Evolutionary conservation across 2,329 filamentous ascomycete genomes (phyloP), one percentile per base, ranked within the genome.

Genomic region (Penicillium sp.): DNA sequence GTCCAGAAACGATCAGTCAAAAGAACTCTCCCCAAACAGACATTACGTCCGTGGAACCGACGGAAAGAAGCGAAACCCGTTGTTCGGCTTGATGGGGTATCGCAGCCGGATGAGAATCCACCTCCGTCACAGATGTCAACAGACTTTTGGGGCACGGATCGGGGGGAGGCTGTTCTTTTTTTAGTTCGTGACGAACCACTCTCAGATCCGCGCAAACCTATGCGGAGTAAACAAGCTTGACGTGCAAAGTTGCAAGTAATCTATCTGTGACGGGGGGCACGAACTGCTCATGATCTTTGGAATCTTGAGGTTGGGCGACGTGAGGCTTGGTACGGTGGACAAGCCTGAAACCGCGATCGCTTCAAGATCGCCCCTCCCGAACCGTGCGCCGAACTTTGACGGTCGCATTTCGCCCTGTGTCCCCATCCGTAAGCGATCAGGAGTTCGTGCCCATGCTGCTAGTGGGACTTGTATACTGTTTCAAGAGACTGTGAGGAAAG

Each of bases 261-360:
- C 39, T 51, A 50, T 46, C 42, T 53, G 43, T 48, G 12, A 48
- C 42, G 43, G 12, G 43, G 12, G 9, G 25, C 18, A 39, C 18
- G 47, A 32, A 32, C 29, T 32, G 29, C 29, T 52, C 45, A 25
- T 42, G 34, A 38, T n/a, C 43, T 51, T 45, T 50, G 29, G 29
- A 32, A 32, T 41, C 46, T 43, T 48, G 33, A 45, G 39, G 43
- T 39, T 24, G 39, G 24, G 29, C 29, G 12, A 39, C 32, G 13
- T 28, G 13, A 47, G 36, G 43, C 50, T 46, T 46, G 43, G 48
- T 34, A 50, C 13, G 43, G 35, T 25, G 33, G 42, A 39, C 36
- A 32, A 36, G 40, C n/a, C 29, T 55, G 52, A 58, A 56, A 56
- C 50, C 42, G 28, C 48, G 50, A 54, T 52, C 49, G 48, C 52